A percentile compares a stretch with the other conserved stretches of the same genome.
Conservation (phyloP, 345 rosid species). For the Populus davidiana region DNA sequence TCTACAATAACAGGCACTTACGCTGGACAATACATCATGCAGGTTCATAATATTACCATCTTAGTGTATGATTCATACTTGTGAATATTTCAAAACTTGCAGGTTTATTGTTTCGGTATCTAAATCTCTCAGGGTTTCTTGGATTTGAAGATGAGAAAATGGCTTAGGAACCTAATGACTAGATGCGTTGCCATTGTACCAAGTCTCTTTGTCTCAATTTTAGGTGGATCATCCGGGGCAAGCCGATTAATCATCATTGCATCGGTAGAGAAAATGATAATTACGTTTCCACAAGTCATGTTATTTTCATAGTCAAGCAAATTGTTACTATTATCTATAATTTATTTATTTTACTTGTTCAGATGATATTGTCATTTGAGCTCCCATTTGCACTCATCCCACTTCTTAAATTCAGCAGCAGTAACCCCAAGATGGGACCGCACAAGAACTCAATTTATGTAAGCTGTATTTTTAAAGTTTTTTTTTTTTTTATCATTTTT, state of each 20-base stretch:
- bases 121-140: constrained; percentile 46
- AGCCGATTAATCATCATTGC: constrained; percentile 62
- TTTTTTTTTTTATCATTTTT: rapidly evolving
- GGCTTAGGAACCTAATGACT: constrained; percentile 56
- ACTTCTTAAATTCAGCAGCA: constrained; percentile 65
- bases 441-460: constrained; percentile 60
- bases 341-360: not conserved
- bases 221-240: constrained; percentile 60
- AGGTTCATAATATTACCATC: too few species aligned
- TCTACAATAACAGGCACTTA: constrained; percentile 57
- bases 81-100: too few species aligned
- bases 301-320: too few species aligned
- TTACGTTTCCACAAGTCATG: too few species aligned
- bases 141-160: constrained; percentile 49
- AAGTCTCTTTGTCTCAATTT: constrained; percentile 53
- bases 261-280: constrained; percentile 34
- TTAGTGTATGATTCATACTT: too few species aligned
- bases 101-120: too few species aligned
- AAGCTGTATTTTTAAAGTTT: constrained; percentile 6
- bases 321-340: too few species aligned
- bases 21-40: constrained; percentile 56
- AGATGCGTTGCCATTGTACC: constrained; percentile 59
- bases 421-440: constrained; percentile 65
- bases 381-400: constrained; percentile 73
- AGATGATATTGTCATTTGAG: constrained; percentile 72